Percentiles rank a stretch among this genome's conserved stretches.
Evolutionary conservation across 495 filamentous ascomycete genomes (phyloP).

Genomic region (Aspergillus indologenus): DNA sequence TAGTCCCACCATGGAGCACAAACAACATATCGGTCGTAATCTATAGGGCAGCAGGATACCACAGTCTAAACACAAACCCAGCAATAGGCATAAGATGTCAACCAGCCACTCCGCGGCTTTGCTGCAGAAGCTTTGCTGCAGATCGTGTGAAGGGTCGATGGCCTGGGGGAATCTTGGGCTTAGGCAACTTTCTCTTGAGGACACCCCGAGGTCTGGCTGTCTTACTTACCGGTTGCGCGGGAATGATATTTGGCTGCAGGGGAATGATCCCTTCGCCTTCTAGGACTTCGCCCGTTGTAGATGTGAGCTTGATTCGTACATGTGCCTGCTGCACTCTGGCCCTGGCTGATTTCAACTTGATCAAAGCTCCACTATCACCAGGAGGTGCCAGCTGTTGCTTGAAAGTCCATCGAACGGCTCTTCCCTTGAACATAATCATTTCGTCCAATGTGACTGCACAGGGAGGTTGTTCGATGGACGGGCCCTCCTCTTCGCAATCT

Average conservation of each 20-base stretch:
- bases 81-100: neutral
- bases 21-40: neutral
- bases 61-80: neutral
- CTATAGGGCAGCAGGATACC: neutral
- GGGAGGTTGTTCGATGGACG: neutral
- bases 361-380: neutral
- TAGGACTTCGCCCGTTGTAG: slow-evolving; percentile 12
- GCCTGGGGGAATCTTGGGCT: neutral
- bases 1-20: neutral
- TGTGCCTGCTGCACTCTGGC: slow-evolving; percentile 12
- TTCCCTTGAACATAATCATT: slow-evolving; percentile 4
- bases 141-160: neutral
- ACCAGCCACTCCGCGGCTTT: neutral
- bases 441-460: slow-evolving; percentile 8
- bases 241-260: slow-evolving; percentile 7
- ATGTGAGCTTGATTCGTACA: slow-evolving; percentile 11
- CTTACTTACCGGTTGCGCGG: neutral
- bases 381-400: slow-evolving; percentile 5
- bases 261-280: slow-evolving; percentile 12
- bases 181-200: neutral
- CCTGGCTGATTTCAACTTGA: slow-evolving; percentile 9
- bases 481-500: neutral
- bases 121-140: neutral
- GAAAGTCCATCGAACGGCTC: slow-evolving; percentile 7
- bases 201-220: neutral